Conservation (phyloP, 805 yeast species). For the Wickerhamiella lipophila region DNA sequence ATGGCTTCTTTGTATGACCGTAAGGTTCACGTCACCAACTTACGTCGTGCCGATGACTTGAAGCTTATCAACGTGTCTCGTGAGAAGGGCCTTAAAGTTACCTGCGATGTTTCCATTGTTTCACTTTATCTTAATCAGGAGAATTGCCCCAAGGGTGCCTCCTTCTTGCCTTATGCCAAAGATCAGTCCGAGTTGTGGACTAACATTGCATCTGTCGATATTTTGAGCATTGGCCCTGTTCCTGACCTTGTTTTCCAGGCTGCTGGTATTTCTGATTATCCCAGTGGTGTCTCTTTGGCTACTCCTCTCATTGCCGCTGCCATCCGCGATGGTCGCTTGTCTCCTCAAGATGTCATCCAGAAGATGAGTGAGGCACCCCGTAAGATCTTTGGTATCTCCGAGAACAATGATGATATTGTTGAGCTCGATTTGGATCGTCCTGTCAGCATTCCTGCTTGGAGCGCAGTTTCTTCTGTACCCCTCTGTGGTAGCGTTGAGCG, state of each 20-base stretch:
- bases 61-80: constrained; percentile 75
- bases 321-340: constrained; percentile 56
- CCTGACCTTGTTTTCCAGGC: constrained; percentile 63
- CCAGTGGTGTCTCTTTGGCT: constrained; percentile 64
- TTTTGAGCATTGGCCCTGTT: constrained; percentile 70
- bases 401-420: constrained; percentile 55
- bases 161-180: constrained; percentile 62
- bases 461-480: constrained; percentile 46
- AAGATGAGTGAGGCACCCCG: constrained; percentile 75
- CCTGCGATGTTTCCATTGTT: constrained; percentile 79
- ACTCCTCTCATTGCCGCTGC: constrained; percentile 74
- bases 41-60: constrained; percentile 67
- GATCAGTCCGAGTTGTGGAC: constrained; percentile 80
- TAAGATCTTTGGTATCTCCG: constrained; percentile 68
- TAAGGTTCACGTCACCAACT: constrained; percentile 79
- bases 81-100: constrained; percentile 65
- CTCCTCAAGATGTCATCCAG: constrained; percentile 55
- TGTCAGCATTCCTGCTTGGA: constrained; percentile 32
- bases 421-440: constrained; percentile 75
- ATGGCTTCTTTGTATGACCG: constrained; percentile 79
- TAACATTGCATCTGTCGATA: constrained; percentile 58
- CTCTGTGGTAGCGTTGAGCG: constrained; percentile 79
- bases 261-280: constrained; percentile 41
- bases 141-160: constrained; percentile 49
- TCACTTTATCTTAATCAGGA: constrained; percentile 58